Evolutionary conservation across 2,329 filamentous ascomycete species (phyloP), one percentile per base, ranked within the genome.

Genomic region (Aspergillus aculeatinus): DNA sequence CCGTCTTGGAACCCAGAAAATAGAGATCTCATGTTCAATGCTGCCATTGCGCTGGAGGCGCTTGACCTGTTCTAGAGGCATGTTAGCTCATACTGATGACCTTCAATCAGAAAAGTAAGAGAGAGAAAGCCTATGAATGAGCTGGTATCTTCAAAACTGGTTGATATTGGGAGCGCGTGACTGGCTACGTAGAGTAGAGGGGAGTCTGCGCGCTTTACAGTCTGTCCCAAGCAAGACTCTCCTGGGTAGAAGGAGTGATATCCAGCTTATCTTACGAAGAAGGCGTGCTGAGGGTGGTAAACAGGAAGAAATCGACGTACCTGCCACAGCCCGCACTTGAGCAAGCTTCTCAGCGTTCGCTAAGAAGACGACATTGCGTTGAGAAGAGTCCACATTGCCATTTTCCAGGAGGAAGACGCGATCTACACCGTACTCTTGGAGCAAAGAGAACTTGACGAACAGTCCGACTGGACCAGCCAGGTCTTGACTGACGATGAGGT

Each of bases 391-490:
- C 76, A 92, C 89, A 78, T 99, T 98, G 72, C 89, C 87, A 78
- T 97, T 98, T 77, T 99, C 95, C 51, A 99, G 83, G 72, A 97
- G 89, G 81, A 98, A 99, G 67, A 97, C 91, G 77, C 96, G 96
- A 77, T 98, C 93, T 67, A 99, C 93, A 31, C 96, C 96, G 80
- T 98, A 97, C 72, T 99, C 95, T 74, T 98, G 92, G 16, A 97
- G 84, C 10, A 91, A 94, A 23, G 94, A 94, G 72, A 97, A 96
- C 76, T 97, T 97, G 79, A 96, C 92, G 67, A 99, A 89, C 61
- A 94, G 84, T 61, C 93, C 92, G 67, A 99, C 85, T 31, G 93
- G 91, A 25, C 94, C 95, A 67, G 94, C 92, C 68, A 99, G 84
- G 69, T 88, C 89, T 77, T 90, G 91, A 76, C 98, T 94, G 72